Evolutionary conservation across 2,329 filamentous ascomycete species (phyloP).

Genomic region (Curvularia hawaiiensis): DNA sequence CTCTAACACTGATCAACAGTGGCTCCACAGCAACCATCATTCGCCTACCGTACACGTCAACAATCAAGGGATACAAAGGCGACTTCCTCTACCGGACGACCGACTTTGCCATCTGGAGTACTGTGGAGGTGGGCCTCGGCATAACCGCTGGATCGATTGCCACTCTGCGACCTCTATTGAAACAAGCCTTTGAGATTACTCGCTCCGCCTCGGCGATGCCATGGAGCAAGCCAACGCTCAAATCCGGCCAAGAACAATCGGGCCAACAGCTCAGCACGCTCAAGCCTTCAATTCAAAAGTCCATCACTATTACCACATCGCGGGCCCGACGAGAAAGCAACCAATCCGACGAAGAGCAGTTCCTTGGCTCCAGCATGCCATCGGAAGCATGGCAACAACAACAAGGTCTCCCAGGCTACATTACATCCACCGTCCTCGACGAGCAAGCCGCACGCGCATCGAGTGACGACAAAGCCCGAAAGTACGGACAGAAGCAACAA

Average conservation of each 20-base stretch:
- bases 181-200: constrained; percentile 20
- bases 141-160: constrained; percentile 38
- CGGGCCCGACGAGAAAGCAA: constrained; percentile 26
- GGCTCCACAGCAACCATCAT: constrained; percentile 48
- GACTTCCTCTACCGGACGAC: constrained; percentile 40
- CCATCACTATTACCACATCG: constrained; percentile 28
- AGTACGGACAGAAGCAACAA: not conserved
- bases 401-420: constrained; percentile 17
- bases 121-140: constrained; percentile 35
- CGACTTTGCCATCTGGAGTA: constrained; percentile 41
- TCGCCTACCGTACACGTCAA: constrained; percentile 34
- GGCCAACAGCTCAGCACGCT: constrained; percentile 22
- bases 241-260: constrained; percentile 12
- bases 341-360: constrained; percentile 29
- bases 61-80: constrained; percentile 33
- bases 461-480: constrained; percentile 5
- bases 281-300: constrained; percentile 24
- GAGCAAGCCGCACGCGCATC: constrained; percentile 13
- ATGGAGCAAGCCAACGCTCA: constrained; percentile 22
- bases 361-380: constrained; percentile 19
- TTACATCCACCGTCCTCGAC: constrained; percentile 27
- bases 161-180: constrained; percentile 34
- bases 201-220: constrained; percentile 23
- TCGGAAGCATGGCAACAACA: constrained; percentile 22
- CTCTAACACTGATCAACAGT: constrained; percentile 22